A percentile compares a stretch with the other conserved stretches of the same genome.
These are phyloP conservation scores for Lichtheimia ramosa DNA, from an alignment of 371 early-diverging fungal species.

Conservation along the genomic window DNA sequence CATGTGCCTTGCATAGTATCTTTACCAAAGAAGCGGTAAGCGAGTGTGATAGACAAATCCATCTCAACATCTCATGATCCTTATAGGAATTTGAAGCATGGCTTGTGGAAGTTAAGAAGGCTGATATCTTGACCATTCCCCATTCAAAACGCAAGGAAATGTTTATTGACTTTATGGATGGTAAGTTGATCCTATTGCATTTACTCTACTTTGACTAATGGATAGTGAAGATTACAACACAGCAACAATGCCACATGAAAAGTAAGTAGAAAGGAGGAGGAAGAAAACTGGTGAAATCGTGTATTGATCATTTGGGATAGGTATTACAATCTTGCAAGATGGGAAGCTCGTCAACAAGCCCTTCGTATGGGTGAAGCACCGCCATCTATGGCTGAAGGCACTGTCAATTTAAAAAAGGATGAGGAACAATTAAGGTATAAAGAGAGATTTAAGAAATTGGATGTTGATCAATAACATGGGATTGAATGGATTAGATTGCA, in stretches of 20 bases:
- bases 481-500: conserved; percentile 11
- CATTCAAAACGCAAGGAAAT: conserved; percentile 59
- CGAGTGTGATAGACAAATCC: not conserved
- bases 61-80: not conserved
- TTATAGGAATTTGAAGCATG: conserved; percentile 73
- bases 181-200: conserved; percentile 8
- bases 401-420: conserved; percentile 34
- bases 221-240: conserved; percentile 64
- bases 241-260: conserved; percentile 72
- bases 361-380: conserved; percentile 56
- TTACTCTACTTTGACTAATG: not conserved
- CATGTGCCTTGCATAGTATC: conserved; percentile 28
- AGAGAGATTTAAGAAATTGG: not conserved
- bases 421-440: conserved; percentile 49
- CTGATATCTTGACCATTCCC: conserved; percentile 56
- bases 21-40: conserved; percentile 58
- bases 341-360: conserved; percentile 60
- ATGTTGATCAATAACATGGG: not conserved
- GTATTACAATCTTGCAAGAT: conserved; percentile 57
- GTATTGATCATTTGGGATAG: conserved; percentile 10
- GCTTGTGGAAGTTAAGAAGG: conserved; percentile 71
- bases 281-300: not conserved
- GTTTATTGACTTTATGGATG: conserved; percentile 73
- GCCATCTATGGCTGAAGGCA: conserved; percentile 13
- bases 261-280: conserved; percentile 41